These are phyloP conservation scores for Carallia pectinifolia DNA, from an alignment of 345 rosid genomes.

Conservation along the genomic window DNA sequence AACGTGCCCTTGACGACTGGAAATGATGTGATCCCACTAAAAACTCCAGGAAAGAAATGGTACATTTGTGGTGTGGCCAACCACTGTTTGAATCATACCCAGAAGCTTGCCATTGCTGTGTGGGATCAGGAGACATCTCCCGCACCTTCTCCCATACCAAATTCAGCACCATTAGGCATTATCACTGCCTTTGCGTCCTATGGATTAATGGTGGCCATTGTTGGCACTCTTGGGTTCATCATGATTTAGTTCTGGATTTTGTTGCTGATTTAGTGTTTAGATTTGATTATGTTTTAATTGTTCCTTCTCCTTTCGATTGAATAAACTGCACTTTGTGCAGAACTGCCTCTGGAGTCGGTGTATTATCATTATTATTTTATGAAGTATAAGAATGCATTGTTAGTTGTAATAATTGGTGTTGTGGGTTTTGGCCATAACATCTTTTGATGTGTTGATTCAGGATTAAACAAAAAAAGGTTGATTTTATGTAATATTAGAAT, in stretches of 20 bases:
- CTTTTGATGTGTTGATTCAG: too few species aligned
- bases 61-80: slow-evolving; percentile 30
- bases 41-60: slow-evolving; percentile 31
- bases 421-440: too few species aligned
- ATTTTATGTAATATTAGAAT: too few species aligned
- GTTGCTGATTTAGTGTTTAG: too few species aligned
- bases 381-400: too few species aligned
- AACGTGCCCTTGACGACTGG: slow-evolving; percentile 8
- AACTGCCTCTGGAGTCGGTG: too few species aligned
- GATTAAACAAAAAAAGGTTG: too few species aligned
- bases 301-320: too few species aligned
- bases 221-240: slow-evolving; percentile 17
- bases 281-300: too few species aligned
- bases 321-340: too few species aligned
- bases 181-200: background rate
- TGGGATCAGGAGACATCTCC: slow-evolving; percentile 13
- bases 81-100: slow-evolving; percentile 25
- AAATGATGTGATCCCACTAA: slow-evolving; percentile 26
- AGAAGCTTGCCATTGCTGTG: slow-evolving; percentile 34
- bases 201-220: slow-evolving; percentile 15
- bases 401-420: too few species aligned
- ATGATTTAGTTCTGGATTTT: background rate
- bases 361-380: too few species aligned
- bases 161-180: slow-evolving; percentile 3
- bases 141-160: slow-evolving; percentile 1